Evolutionary conservation across 1,284 basidiomycete genomes (phyloP).

Genomic region (Apiotrichum sp.): DNA sequence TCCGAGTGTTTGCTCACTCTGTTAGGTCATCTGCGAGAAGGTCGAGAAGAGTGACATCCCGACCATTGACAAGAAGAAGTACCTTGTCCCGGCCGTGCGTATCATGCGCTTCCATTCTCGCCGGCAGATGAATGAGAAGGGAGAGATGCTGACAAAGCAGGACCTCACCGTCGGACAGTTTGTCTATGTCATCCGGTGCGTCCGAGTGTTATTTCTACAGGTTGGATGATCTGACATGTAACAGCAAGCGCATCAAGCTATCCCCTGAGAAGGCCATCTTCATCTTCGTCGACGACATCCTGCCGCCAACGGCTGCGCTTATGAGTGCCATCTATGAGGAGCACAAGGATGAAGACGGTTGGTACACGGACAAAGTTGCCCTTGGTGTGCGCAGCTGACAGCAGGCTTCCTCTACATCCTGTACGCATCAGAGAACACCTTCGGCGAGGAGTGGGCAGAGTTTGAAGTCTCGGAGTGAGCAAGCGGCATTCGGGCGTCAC

Average conservation of each 20-base stretch:
- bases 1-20: not conserved
- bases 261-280: slow-evolving; percentile 99
- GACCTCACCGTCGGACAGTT: slow-evolving; percentile 98
- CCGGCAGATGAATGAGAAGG: not conserved
- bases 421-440: slow-evolving; percentile 96
- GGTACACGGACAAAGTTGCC: not conserved
- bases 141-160: slow-evolving; percentile 47
- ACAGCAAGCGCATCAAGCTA: slow-evolving; percentile 95
- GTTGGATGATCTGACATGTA: slow-evolving; percentile 2
- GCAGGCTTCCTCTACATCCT: slow-evolving; percentile 82
- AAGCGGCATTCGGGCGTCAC: too few relatives aligned
- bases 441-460: slow-evolving; percentile 52
- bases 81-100: slow-evolving; percentile 86
- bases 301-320: slow-evolving; percentile 93
- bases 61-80: slow-evolving; percentile 99
- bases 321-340: slow-evolving; percentile 99
- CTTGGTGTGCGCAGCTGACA: not conserved
- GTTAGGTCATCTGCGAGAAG: slow-evolving; percentile 98
- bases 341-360: slow-evolving; percentile 62
- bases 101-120: too few relatives aligned
- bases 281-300: slow-evolving; percentile 97
- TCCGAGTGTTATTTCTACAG: not conserved
- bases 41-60: slow-evolving; percentile 98
- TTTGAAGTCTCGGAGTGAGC: slow-evolving; percentile 8
- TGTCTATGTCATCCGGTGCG: slow-evolving; percentile 84